Base-by-base conservation (phyloP, 257 asterid species). In the Solanum raphanifolium region DNA sequence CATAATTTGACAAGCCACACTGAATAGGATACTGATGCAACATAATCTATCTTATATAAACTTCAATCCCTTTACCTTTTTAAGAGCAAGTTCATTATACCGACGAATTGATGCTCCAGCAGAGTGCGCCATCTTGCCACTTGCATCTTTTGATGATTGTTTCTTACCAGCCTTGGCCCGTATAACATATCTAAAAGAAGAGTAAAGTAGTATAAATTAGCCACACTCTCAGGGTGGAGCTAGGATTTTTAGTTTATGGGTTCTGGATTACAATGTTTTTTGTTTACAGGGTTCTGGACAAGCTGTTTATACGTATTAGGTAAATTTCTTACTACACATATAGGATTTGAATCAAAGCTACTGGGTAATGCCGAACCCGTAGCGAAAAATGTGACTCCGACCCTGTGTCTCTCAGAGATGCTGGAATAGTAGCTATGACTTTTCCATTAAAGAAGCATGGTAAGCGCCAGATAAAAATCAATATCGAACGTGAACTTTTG, bases 41-140 rank as follows among this genome's bases (percentile, higher is more conserved):
- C 85, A 81, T 23, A 81, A 81, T 81, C 29, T 46, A 62, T 81
- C 85, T 46, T 81, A 46, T 9, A 62, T 27, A 43, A 16, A 46
- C 85, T 4, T 46, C 39, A 81, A 16, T 27, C 39, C 66, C 18
- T 29, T 16, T 91, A 97, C 99, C 98, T 95, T 97, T 89, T 95
- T 95, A 27, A 97, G 94, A 87, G 92, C 98, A 83, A 95, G 91
- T 89, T 97, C 99, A 90, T 97, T 97, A 89, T 97, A 92, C 13
- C 99, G 97, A 85, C 99, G 98, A 88, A 97, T 98, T 85, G 98
- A 92, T 87, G 99, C 98, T 88, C 99, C 99, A 85, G 99, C 99
- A 89, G 99, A 97, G 92, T 97, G 99, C 66, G 91, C 93, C 90
- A 92, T 82, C 87, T 91, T 92, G 34, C 98, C 98, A 90, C 99